Conservation (phyloP, 129 eudicot genomes). For the Mikania micrantha region DNA sequence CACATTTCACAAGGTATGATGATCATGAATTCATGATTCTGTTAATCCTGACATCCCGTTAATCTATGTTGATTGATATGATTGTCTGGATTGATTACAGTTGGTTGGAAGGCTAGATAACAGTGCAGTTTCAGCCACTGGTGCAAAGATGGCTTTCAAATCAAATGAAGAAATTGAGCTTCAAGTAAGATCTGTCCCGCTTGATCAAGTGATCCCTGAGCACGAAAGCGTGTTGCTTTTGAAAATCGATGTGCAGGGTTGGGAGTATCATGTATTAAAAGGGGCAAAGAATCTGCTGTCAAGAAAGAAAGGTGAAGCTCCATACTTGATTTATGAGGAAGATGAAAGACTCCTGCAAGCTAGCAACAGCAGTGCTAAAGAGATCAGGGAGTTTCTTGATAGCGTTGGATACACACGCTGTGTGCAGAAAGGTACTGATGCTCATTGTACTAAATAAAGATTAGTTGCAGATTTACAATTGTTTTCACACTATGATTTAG, state of each 20-base stretch:
- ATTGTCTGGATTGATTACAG: slow-evolving; percentile 28
- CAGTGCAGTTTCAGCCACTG: slow-evolving; percentile 91
- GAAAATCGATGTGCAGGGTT: slow-evolving; percentile 93
- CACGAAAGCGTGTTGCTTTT: slow-evolving; percentile 57
- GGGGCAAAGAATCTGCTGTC: slow-evolving; percentile 74
- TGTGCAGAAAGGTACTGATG: slow-evolving; percentile 80
- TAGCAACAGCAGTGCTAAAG: slow-evolving; percentile 40
- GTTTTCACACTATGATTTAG: background rate
- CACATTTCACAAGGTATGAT: slow-evolving; percentile 74
- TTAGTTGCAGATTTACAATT: background rate
- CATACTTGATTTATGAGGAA: slow-evolving; percentile 94
- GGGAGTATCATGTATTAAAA: slow-evolving; percentile 93
- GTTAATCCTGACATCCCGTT: background rate
- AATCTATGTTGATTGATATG: background rate
- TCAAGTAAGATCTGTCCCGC: slow-evolving; percentile 72
- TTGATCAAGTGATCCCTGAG: slow-evolving; percentile 43
- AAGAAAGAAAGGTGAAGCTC: slow-evolving; percentile 81
- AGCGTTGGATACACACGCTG: slow-evolving; percentile 73
- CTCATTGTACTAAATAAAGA: slow-evolving; percentile 75
- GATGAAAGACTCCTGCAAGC: slow-evolving; percentile 69
- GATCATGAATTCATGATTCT: background rate
- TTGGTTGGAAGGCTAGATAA: slow-evolving; percentile 94
- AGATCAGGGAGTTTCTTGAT: slow-evolving; percentile 62
- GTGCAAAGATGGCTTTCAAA: slow-evolving; percentile 92
- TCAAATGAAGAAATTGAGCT: slow-evolving; percentile 81